Conservation (phyloP, 2,329 filamentous ascomycete genomes). For the Talaromyces amestolkiae region DNA sequence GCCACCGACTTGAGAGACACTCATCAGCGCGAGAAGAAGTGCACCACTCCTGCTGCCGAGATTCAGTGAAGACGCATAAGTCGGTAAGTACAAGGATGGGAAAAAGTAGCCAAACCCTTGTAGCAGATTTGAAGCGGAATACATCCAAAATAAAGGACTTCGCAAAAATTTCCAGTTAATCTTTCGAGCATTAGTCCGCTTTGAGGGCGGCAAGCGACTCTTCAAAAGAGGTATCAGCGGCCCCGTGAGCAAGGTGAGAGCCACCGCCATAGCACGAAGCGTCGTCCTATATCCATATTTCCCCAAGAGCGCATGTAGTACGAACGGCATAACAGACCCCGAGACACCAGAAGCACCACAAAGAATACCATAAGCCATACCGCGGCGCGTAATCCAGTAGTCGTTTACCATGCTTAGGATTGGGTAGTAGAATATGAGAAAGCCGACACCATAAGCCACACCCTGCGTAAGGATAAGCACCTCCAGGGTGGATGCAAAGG, state of each 20-base stretch:
- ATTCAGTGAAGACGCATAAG: not conserved
- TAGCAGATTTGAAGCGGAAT: not conserved
- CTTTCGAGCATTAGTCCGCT: not conserved
- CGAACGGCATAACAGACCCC: not conserved
- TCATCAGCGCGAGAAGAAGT: not conserved
- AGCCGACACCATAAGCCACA: not conserved
- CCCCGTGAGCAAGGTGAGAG: not conserved
- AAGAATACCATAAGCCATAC: slow-evolving; percentile 5
- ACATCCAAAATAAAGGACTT: not conserved
- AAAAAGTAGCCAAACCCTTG: not conserved
- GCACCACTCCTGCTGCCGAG: not conserved
- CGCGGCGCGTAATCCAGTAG: not conserved
- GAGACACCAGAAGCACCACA: not conserved
- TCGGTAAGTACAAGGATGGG: not conserved
- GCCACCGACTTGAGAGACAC: not conserved
- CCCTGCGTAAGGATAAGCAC: not conserved
- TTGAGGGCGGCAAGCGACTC: not conserved
- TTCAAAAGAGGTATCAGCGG: not conserved
- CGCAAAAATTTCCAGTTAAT: not conserved
- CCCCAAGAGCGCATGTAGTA: not conserved
- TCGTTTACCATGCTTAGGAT: not conserved
- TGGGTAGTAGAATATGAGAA: not conserved
- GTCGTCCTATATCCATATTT: not conserved
- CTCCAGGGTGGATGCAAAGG: not conserved
- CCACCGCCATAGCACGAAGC: not conserved